These are phyloP conservation scores for Phytophthora pisi DNA, from an alignment of 352 stramenopile genomes.

Conservation along the genomic window DNA sequence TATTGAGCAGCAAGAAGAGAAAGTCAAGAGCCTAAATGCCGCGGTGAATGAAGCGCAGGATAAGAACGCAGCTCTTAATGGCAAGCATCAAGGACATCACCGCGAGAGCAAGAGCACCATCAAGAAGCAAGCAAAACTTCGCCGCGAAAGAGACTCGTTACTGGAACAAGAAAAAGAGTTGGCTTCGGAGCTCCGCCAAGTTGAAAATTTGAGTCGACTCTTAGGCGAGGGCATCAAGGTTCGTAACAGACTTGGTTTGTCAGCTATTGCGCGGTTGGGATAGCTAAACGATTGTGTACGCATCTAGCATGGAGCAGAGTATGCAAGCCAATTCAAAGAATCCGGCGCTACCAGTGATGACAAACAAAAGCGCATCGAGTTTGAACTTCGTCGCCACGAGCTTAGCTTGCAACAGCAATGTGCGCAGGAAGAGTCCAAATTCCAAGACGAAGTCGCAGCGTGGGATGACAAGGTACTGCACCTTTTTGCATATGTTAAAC, in stretches of 20 bases:
- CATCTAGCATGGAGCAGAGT: constrained; percentile 33
- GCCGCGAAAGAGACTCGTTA: constrained; percentile 23
- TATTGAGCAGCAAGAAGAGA: constrained; percentile 31
- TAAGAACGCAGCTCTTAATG: constrained; percentile 18
- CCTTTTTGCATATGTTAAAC: neutral
- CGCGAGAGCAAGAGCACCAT: constrained; percentile 23
- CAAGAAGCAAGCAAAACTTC: constrained; percentile 33
- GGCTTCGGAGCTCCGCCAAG: constrained; percentile 16
- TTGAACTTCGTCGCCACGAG: constrained; percentile 37
- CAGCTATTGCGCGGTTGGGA: neutral
- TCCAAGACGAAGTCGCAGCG: constrained; percentile 29
- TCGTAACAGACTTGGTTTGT: neutral
- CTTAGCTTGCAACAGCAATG: constrained; percentile 35
- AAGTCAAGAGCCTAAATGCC: constrained; percentile 13
- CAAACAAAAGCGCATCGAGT: constrained; percentile 32
- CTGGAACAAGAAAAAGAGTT: constrained; percentile 32
- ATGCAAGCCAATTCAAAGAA: constrained; percentile 16
- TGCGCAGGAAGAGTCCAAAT: constrained; percentile 31
- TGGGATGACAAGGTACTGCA: constrained; percentile 43
- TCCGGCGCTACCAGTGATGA: constrained; percentile 10
- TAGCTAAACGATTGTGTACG: neutral
- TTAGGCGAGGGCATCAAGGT: constrained; percentile 44
- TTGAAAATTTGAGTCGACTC: constrained; percentile 27
- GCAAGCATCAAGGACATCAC: constrained; percentile 22
- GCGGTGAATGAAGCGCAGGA: constrained; percentile 17